Evolutionary conservation across 176 grass and related monocot genomes (phyloP).

Genomic region (Otatea glauca): DNA sequence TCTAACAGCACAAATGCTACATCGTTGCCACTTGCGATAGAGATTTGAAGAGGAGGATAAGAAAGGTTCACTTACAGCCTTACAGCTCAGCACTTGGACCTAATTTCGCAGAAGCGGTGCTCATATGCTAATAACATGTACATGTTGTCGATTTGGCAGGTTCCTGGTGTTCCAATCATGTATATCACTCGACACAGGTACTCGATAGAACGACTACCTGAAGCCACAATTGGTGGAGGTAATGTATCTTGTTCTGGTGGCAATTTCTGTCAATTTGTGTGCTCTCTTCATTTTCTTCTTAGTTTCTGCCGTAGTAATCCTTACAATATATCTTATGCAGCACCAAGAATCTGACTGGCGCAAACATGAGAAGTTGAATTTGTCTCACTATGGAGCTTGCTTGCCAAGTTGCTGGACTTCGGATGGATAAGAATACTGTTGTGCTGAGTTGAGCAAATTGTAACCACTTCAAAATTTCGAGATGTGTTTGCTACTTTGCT

Average conservation of each 20-base stretch:
- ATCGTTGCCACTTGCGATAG: slow-evolving; percentile 90
- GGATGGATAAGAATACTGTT: neutral
- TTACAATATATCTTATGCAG: slow-evolving; percentile 52
- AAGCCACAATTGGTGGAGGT: slow-evolving; percentile 95
- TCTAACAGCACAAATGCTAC: slow-evolving; percentile 84
- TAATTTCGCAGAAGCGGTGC: neutral
- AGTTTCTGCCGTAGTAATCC: neutral
- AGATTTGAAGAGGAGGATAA: slow-evolving; percentile 90
- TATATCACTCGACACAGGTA: slow-evolving; percentile 81
- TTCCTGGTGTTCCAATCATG: slow-evolving; percentile 93
- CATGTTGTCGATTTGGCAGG: slow-evolving; percentile 42
- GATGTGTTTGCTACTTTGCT: neutral
- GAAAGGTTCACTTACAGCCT: slow-evolving; percentile 58
- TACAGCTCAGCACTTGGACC: neutral
- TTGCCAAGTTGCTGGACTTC: neutral
- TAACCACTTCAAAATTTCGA: slow-evolving; percentile 8
- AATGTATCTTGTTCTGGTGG: neutral
- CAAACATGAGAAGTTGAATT: neutral
- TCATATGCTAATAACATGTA: neutral
- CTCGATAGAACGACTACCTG: slow-evolving; percentile 83
- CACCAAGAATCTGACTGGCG: slow-evolving; percentile 67
- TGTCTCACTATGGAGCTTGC: neutral
- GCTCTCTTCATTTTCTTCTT: neutral
- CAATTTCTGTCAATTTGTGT: neutral
- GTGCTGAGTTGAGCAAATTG: slow-evolving; percentile 7